Conservation (phyloP, 2,329 filamentous ascomycete species). For the Harringtonia lauricola region DNA sequence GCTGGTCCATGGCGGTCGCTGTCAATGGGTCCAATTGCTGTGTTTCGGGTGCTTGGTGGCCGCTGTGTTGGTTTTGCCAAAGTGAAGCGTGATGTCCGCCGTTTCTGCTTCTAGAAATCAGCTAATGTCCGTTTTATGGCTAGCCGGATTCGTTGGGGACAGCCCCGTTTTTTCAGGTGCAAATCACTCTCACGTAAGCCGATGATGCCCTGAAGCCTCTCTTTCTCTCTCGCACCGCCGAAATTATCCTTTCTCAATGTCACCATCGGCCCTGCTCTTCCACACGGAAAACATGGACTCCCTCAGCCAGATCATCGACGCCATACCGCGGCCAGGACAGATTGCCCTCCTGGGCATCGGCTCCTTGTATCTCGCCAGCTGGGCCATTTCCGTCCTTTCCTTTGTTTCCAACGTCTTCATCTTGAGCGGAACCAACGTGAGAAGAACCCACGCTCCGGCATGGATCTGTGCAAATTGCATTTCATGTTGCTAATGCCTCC, state of each 20-base stretch:
- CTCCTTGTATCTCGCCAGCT: conserved; percentile 44
- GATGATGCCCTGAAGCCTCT: no score
- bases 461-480: not conserved
- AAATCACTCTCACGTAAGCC: no score
- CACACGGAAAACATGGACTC: conserved; percentile 17
- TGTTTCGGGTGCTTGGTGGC: no score
- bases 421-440: conserved; percentile 50
- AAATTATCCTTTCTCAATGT: no score
- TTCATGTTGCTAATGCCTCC: not conserved
- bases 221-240: no score
- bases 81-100: no score
- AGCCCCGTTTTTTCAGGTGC: no score
- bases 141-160: no score
- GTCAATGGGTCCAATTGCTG: no score
- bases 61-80: no score
- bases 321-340: conserved; percentile 33
- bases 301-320: conserved; percentile 21
- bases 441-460: conserved; percentile 13
- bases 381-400: conserved; percentile 45
- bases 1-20: conserved; percentile 27
- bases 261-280: not conserved
- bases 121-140: no score
- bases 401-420: conserved; percentile 60
- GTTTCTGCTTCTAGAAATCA: no score
- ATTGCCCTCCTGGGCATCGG: conserved; percentile 41